Conservation (phyloP, 2,329 filamentous ascomycete genomes). For the Alternaria consortialis region DNA sequence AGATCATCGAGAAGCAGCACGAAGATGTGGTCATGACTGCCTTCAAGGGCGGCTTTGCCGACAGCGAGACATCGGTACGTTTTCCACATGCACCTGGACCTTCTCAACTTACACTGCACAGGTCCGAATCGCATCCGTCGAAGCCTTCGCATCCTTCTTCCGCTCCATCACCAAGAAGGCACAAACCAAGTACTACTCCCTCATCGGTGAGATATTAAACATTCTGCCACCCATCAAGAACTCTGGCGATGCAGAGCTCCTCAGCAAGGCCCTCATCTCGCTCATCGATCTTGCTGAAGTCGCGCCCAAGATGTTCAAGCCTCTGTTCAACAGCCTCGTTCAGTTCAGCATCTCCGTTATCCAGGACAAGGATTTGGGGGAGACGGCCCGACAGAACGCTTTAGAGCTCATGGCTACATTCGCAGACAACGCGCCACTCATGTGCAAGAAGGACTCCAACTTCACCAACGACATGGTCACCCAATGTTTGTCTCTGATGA, state of each 20-base stretch:
- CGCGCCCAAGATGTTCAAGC: constrained; percentile 97
- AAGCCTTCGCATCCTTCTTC: constrained; percentile 97
- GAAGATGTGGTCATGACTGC: constrained; percentile 88
- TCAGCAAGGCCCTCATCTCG: constrained; percentile 87
- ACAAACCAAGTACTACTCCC: constrained; percentile 84
- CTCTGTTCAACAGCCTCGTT: constrained; percentile 90
- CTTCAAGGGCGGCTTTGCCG: constrained; percentile 91
- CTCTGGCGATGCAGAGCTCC: constrained; percentile 84
- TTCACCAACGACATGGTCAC: constrained; percentile 98
- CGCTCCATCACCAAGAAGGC: constrained; percentile 86
- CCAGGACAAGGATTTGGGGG: constrained; percentile 92
- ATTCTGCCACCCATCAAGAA: constrained; percentile 95
- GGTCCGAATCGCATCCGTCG: constrained; percentile 93
- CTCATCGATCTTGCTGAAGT: constrained; percentile 94
- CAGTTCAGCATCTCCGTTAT: constrained; percentile 93
- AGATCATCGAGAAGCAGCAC: constrained; percentile 95
- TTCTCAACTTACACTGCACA: constrained; percentile 50
- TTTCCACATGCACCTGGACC: not conserved
- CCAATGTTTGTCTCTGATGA: constrained; percentile 97
- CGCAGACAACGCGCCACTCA: constrained; percentile 89
- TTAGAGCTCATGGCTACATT: constrained; percentile 98
- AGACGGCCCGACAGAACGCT: constrained; percentile 91
- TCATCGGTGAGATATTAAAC: constrained; percentile 92
- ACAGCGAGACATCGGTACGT: constrained; percentile 78
- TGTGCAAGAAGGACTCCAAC: constrained; percentile 93